phyloP scores from a whole-genome alignment of 1,284 basidiomycete genomes.

The Flammula alnicola region DNA sequence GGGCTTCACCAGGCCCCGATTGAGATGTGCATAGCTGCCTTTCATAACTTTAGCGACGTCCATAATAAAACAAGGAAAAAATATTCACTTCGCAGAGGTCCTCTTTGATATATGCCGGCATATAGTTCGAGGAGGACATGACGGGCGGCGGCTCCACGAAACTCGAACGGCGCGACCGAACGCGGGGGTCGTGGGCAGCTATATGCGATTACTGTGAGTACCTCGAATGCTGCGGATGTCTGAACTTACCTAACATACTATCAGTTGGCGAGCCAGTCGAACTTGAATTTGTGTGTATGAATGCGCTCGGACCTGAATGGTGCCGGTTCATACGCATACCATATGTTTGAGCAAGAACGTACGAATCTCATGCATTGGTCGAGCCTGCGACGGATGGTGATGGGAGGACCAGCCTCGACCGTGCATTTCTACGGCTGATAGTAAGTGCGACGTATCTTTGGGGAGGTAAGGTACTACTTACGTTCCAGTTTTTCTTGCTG shows the following conservation, averaged over 20 bases:
- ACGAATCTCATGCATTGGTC: conserved; percentile 18
- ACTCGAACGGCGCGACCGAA: conserved; percentile 17
- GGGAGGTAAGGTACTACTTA: conserved; percentile 6
- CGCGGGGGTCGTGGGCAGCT: conserved; percentile 2
- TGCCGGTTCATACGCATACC: conserved; percentile 1
- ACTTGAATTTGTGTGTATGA: conserved; percentile 18
- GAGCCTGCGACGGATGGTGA: conserved; percentile 5
- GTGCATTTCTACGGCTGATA: not conserved
- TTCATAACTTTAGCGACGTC: too few species aligned
- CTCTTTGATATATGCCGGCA: conserved; percentile 32
- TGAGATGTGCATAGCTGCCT: not conserved
- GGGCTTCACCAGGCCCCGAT: not conserved
- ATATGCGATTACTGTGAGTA: conserved; percentile 1
- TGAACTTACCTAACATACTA: conserved; percentile 15
- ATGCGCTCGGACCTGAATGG: conserved; percentile 14
- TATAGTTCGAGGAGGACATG: conserved; percentile 24
- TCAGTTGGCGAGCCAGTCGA: conserved; percentile 22
- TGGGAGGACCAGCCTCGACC: conserved; percentile 16
- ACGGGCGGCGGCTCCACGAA: not conserved
- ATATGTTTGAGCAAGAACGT: conserved; percentile 7
- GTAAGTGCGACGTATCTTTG: not conserved
- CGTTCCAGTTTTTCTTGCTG: conserved; percentile 23
- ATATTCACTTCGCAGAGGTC: conserved; percentile 16
- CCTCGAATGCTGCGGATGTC: not conserved
- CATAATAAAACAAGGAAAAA: not conserved